phyloP scores from a whole-genome alignment of 768 basidiomycete genomes.

The Boletus pseudopeckii region DNA sequence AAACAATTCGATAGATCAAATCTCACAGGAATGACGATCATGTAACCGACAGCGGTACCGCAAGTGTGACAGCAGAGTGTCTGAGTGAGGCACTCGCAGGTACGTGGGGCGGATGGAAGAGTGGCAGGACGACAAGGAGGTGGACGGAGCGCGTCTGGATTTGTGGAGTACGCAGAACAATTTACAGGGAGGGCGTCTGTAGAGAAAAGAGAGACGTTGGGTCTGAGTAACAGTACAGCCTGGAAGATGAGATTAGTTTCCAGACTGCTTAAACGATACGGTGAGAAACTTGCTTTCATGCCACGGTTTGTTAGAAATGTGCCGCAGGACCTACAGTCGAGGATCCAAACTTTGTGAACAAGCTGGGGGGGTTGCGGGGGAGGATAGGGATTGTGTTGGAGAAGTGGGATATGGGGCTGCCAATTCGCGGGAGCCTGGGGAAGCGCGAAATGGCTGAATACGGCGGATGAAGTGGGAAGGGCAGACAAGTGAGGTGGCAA shows the following conservation, averaged over 20 bases:
- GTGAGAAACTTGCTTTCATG: conserved; percentile 61
- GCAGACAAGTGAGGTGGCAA: conserved; percentile 11
- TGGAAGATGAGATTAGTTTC: conserved; percentile 27
- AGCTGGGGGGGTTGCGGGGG: conserved; percentile 39
- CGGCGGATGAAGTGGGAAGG: conserved; percentile 22
- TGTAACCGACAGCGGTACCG: conserved; percentile 71
- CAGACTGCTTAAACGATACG: not conserved
- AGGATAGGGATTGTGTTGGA: conserved; percentile 42
- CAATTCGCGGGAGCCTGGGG: conserved; percentile 22
- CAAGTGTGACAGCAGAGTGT: conserved; percentile 79
- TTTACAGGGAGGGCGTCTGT: conserved; percentile 78
- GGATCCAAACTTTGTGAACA: conserved; percentile 74
- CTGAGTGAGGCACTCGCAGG: conserved; percentile 85
- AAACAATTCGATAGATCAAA: conserved; percentile 1
- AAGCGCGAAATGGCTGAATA: conserved; percentile 28
- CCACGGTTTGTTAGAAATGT: conserved; percentile 79
- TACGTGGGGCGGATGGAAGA: conserved; percentile 40
- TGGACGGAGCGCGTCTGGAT: conserved; percentile 41
- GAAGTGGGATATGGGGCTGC: conserved; percentile 34
- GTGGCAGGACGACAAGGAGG: conserved; percentile 37
- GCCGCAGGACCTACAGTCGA: conserved; percentile 72
- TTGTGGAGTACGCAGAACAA: conserved; percentile 63
- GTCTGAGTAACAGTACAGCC: conserved; percentile 82
- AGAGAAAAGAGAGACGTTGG: conserved; percentile 78
- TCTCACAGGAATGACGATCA: conserved; percentile 66